Percentiles rank a stretch among this genome's conserved stretches.
phyloP scores from a whole-genome alignment of 345 rosid species.

The Eutrema heterophyllum region DNA sequence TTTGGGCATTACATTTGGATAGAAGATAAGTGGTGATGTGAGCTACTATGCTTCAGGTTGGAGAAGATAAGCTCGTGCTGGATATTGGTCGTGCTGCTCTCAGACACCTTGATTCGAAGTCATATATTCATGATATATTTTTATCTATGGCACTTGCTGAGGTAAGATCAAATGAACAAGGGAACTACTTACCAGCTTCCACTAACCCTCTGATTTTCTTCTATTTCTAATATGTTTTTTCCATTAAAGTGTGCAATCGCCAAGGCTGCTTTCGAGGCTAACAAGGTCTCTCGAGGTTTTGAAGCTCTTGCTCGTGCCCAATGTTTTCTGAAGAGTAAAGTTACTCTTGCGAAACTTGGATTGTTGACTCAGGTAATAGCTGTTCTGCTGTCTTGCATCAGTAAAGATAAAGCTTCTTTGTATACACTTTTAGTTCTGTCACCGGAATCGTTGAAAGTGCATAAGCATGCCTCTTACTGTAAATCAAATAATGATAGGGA shows the following conservation, averaged over 20 bases:
- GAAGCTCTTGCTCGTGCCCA: conserved; percentile 99
- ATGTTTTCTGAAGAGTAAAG: conserved; percentile 74
- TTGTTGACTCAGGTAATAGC: conserved; percentile 67
- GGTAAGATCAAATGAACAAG: conserved; percentile 52
- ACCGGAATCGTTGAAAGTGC: not conserved
- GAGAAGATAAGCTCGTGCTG: conserved; percentile 78
- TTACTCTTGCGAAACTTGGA: conserved; percentile 67
- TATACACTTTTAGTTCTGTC: conserved; percentile 4
- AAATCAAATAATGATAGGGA: not conserved
- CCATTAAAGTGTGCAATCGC: conserved; percentile 97
- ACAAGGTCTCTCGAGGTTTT: conserved; percentile 83
- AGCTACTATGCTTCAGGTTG: conserved; percentile 53
- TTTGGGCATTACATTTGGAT: conserved; percentile 12
- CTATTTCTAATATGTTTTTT: conserved; percentile 60
- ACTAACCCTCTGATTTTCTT: conserved; percentile 48
- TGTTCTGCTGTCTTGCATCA: not conserved
- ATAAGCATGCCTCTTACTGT: conserved; percentile 1
- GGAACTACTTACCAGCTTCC: conserved; percentile 32
- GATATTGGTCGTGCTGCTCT: conserved; percentile 77
- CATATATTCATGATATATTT: conserved; percentile 75
- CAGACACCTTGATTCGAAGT: conserved; percentile 73
- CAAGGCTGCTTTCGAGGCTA: conserved; percentile 75
- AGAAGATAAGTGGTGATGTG: conserved; percentile 21
- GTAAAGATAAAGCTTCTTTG: not conserved
- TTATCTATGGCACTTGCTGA: conserved; percentile 92